Percentiles rank a stretch among this genome's conserved stretches.
Conservation (phyloP, 495 filamentous ascomycete genomes). For the Polyplosphaeria fusca region DNA sequence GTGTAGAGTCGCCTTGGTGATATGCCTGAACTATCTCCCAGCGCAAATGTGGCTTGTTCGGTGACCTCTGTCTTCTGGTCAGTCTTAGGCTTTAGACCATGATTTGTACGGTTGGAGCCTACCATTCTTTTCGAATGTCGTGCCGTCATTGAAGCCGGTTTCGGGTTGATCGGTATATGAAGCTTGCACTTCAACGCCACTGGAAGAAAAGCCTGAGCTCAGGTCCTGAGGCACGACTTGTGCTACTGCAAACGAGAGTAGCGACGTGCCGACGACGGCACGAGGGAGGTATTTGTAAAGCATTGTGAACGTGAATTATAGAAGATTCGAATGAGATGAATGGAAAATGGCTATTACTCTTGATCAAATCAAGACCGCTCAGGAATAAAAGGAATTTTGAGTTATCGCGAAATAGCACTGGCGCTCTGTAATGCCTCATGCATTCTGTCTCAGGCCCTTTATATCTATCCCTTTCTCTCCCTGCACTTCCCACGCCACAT, state of each 20-base stretch:
- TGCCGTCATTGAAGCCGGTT: conserved; percentile 21
- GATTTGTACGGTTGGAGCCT: not conserved
- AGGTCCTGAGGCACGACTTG: not conserved
- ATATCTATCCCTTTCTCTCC: not conserved
- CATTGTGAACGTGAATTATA: not conserved
- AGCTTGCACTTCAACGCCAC: conserved; percentile 12
- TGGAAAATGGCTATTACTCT: too few species aligned
- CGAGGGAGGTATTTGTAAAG: not conserved
- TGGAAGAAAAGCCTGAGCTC: conserved; percentile 3
- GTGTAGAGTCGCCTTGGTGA: conserved; percentile 7
- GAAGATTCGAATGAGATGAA: too few species aligned
- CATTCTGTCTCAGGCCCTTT: too few species aligned
- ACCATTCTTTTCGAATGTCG: conserved; percentile 18
- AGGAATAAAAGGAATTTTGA: too few species aligned
- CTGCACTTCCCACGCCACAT: not conserved
- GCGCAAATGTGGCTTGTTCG: conserved; percentile 21
- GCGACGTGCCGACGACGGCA: not conserved
- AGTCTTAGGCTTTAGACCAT: not conserved
- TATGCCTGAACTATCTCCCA: conserved; percentile 30
- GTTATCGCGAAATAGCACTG: too few species aligned
- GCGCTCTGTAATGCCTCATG: too few species aligned
- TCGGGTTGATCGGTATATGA: conserved; percentile 11
- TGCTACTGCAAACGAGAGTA: not conserved
- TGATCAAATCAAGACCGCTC: too few species aligned
- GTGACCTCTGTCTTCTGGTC: conserved; percentile 18